phyloP scores from a whole-genome alignment of 352 stramenopile species.

The Pythium graminicola region DNA sequence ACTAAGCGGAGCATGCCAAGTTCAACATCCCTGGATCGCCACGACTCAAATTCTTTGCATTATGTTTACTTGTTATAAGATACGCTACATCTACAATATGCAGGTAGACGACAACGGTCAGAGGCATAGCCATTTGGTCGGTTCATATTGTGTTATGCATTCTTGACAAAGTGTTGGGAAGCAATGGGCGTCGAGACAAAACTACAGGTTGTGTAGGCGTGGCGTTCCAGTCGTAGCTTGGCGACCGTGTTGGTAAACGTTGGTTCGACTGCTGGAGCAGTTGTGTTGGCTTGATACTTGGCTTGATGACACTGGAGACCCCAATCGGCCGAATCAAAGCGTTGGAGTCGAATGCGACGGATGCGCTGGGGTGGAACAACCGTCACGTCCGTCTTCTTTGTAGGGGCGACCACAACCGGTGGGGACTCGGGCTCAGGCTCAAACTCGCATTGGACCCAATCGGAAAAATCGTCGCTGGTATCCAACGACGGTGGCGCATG shows the following conservation, averaged over 20 bases:
- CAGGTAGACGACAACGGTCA: no score
- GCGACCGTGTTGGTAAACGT: conserved; percentile 23
- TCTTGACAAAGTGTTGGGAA: conserved; percentile 16
- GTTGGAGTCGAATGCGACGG: conserved; percentile 47
- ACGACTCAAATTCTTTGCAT: no score
- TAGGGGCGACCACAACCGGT: background rate
- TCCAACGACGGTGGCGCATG: background rate
- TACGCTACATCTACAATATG: no score
- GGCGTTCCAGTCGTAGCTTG: conserved; percentile 53
- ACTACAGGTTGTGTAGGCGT: conserved; percentile 44
- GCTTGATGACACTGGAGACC: conserved; percentile 38
- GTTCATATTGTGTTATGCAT: conserved; percentile 2
- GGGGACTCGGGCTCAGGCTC: conserved; percentile 36
- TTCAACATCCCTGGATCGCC: no score
- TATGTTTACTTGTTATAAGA: no score
- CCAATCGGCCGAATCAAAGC: conserved; percentile 75
- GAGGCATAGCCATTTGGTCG: no score
- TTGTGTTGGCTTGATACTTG: background rate
- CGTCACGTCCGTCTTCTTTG: background rate
- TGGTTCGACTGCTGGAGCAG: background rate
- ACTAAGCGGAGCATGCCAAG: no score
- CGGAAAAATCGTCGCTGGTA: conserved; percentile 20
- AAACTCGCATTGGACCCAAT: conserved; percentile 25
- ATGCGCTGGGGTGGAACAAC: conserved; percentile 31
- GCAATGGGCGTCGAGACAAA: conserved; percentile 34